These are phyloP conservation scores for Actinidia arguta DNA, from an alignment of 179 eudicot genomes.

Conservation along the genomic window DNA sequence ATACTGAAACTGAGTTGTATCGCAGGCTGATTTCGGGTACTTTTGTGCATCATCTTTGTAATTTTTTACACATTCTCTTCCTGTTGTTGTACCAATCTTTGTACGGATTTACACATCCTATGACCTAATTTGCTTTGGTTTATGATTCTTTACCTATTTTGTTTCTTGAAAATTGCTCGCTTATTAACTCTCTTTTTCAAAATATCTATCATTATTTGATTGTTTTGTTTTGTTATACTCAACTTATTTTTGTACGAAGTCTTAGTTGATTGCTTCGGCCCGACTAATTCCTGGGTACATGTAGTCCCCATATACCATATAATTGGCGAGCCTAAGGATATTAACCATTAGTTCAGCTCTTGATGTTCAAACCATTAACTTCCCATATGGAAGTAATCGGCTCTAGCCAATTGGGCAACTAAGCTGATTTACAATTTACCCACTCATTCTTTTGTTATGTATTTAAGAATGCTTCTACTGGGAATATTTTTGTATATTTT, in stretches of 20 bases:
- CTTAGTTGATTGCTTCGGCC: no score
- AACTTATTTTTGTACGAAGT: neutral
- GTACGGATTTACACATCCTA: neutral
- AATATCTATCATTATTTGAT: neutral
- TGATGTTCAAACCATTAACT: no score
- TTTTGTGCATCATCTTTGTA: neutral
- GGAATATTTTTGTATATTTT: no score
- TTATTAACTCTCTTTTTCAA: neutral
- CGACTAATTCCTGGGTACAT: no score
- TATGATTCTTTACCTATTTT: neutral
- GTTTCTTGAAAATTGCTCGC: neutral
- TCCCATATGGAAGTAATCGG: no score
- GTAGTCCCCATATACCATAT: no score
- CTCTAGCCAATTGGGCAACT: no score
- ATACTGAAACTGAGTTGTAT: neutral
- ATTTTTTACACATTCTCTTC: neutral
- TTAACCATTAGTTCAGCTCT: no score
- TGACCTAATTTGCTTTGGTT: neutral
- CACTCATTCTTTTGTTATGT: no score
- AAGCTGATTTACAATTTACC: no score
- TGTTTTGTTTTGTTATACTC: neutral
- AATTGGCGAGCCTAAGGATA: no score
- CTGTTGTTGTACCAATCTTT: neutral
- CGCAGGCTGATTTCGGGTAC: slow-evolving; percentile 11
- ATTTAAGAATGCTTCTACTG: no score